Evolutionary conservation across 1,139 yeast genomes (phyloP).

Genomic region (Candida glucosophila): DNA sequence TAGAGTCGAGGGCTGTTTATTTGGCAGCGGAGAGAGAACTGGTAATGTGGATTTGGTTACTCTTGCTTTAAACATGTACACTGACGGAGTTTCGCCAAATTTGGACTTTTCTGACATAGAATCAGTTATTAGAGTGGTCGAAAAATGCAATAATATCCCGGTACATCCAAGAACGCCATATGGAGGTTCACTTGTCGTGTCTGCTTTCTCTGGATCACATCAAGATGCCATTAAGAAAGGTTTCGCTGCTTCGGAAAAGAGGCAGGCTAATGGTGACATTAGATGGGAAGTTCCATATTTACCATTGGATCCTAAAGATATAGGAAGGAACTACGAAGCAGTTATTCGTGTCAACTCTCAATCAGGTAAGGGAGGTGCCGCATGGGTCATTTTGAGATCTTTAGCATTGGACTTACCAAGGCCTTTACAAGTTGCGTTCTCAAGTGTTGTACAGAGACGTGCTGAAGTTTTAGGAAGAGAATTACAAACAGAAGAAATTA

Average conservation of each 20-base stretch:
- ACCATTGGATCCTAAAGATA: conserved; percentile 93
- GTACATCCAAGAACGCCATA: conserved; percentile 92
- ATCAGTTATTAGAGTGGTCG: conserved; percentile 77
- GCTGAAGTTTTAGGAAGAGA: conserved; percentile 87
- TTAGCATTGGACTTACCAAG: conserved; percentile 91
- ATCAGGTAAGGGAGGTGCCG: conserved; percentile 98
- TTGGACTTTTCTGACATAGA: conserved; percentile 82
- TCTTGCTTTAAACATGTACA: conserved; percentile 83
- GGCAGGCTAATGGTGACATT: conserved; percentile 21
- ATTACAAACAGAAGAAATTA: conserved; percentile 68
- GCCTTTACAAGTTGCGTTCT: conserved; percentile 82
- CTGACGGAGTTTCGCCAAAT: conserved; percentile 84
- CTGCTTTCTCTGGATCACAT: conserved; percentile 95
- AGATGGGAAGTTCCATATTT: conserved; percentile 87
- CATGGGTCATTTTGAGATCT: conserved; percentile 87
- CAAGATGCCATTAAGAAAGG: conserved; percentile 99
- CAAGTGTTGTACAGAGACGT: conserved; percentile 68
- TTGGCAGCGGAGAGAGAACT: conserved; percentile 97
- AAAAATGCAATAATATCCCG: conserved; percentile 91
- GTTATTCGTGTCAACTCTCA: conserved; percentile 96
- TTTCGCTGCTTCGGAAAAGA: conserved; percentile 49
- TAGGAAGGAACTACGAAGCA: conserved; percentile 95
- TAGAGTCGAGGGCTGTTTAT: conserved; percentile 94
- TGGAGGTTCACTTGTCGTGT: conserved; percentile 93
- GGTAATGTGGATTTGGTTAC: conserved; percentile 96